Percentiles rank a stretch among this genome's conserved stretches.
Conservation (phyloP, 2,329 filamentous ascomycete genomes). For the Beauveria sp. region DNA sequence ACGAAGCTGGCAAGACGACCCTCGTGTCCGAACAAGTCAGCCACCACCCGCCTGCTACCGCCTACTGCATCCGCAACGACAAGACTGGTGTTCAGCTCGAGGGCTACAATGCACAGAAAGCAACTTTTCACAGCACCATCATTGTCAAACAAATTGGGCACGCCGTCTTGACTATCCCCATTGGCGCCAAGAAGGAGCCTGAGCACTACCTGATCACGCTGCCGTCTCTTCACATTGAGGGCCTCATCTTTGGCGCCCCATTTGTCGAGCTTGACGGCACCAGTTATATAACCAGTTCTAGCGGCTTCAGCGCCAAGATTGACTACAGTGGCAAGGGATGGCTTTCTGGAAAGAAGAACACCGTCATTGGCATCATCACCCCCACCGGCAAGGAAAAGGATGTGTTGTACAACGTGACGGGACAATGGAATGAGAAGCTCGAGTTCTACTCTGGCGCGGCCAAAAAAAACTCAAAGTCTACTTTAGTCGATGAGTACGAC, state of each 20-base stretch:
- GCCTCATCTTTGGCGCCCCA: slow-evolving; percentile 75
- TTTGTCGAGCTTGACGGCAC: slow-evolving; percentile 85
- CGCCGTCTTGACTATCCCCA: slow-evolving; percentile 68
- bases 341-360: slow-evolving; percentile 94
- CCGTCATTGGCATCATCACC: slow-evolving; percentile 68
- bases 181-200: slow-evolving; percentile 25
- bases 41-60: slow-evolving; percentile 91
- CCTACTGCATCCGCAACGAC: slow-evolving; percentile 85
- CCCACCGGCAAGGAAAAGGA: slow-evolving; percentile 64
- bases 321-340: slow-evolving; percentile 92
- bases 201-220: slow-evolving; percentile 88
- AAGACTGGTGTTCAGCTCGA: slow-evolving; percentile 70
- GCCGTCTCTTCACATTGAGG: slow-evolving; percentile 86
- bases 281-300: slow-evolving; percentile 79
- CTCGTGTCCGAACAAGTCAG: slow-evolving; percentile 90
- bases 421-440: slow-evolving; percentile 84
- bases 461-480: slow-evolving; percentile 41
- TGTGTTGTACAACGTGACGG: slow-evolving; percentile 70
- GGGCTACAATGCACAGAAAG: slow-evolving; percentile 95
- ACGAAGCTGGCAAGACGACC: slow-evolving; percentile 71
- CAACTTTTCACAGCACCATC: slow-evolving; percentile 88
- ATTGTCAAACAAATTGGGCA: slow-evolving; percentile 93
- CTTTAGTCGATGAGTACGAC: slow-evolving; percentile 52
- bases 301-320: slow-evolving; percentile 80
- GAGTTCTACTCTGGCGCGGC: slow-evolving; percentile 60